A percentile compares a stretch with the other conserved stretches of the same genome.
phyloP scores from a whole-genome alignment of 192 early-diverging fungal species.

The Entomortierella chlamydospora region DNA sequence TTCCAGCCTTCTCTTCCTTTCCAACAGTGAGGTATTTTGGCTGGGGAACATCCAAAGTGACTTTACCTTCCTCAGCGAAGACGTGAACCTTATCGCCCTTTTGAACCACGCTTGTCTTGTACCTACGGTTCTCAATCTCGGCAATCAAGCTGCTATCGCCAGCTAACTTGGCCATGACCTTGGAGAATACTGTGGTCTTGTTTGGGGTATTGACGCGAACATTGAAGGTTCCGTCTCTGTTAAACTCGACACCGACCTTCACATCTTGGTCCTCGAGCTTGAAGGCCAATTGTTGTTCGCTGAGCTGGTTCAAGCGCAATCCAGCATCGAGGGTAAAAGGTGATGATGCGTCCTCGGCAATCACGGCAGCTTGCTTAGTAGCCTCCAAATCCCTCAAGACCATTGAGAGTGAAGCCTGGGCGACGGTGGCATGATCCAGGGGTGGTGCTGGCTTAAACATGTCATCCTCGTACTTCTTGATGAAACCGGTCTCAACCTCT shows the following conservation, averaged over 20 bases:
- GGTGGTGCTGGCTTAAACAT: slow-evolving; percentile 43
- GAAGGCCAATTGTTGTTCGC: slow-evolving; percentile 46
- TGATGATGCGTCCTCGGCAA: slow-evolving; percentile 44
- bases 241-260: slow-evolving; percentile 51
- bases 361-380: slow-evolving; percentile 32
- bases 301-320: slow-evolving; percentile 63
- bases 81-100: slow-evolving; percentile 59
- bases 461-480: slow-evolving; percentile 68
- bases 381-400: slow-evolving; percentile 52
- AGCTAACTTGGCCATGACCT: slow-evolving; percentile 57
- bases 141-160: slow-evolving; percentile 64
- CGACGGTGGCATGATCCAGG: slow-evolving; percentile 63
- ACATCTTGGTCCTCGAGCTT: slow-evolving; percentile 51
- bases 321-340: slow-evolving; percentile 59
- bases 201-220: slow-evolving; percentile 47
- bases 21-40: slow-evolving; percentile 66
- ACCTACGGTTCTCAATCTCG: slow-evolving; percentile 70
- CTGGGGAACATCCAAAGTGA: slow-evolving; percentile 65
- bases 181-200: slow-evolving; percentile 47
- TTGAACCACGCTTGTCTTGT: slow-evolving; percentile 72
- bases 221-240: slow-evolving; percentile 53
- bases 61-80: slow-evolving; percentile 57
- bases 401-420: slow-evolving; percentile 70
- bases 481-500: slow-evolving; percentile 96
- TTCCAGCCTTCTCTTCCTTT: slow-evolving; percentile 62